A percentile compares a stretch with the other conserved stretches of the same genome.
Evolutionary conservation across 1,139 yeast genomes (phyloP).

Genomic region (Saccharomyces pastorianus): DNA sequence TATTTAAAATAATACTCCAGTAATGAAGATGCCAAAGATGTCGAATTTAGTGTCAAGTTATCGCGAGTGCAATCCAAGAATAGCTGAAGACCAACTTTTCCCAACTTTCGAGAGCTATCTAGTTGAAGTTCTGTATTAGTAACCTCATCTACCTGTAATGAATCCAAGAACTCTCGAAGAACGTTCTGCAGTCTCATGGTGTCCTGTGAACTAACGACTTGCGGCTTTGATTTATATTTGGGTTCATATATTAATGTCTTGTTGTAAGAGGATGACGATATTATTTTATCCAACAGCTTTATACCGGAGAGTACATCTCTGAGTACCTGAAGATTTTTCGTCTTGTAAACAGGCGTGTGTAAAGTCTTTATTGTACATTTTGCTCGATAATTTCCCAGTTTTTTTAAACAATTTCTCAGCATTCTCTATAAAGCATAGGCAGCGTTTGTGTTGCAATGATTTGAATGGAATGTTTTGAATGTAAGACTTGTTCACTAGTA

Average conservation of each 20-base stretch:
- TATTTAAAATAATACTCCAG: conserved; percentile 17
- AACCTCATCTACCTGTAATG: conserved; percentile 16
- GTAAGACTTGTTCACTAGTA: neutral
- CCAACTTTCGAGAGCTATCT: conserved; percentile 14
- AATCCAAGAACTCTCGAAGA: conserved; percentile 17
- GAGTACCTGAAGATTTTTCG: conserved; percentile 9
- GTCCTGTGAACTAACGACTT: conserved; percentile 19
- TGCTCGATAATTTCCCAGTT: neutral
- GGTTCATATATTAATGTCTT: conserved; percentile 19
- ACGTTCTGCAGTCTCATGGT: conserved; percentile 17
- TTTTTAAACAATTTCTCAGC: neutral
- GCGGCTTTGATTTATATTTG: conserved; percentile 22
- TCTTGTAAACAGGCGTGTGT: conserved; percentile 22
- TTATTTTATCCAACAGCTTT: conserved; percentile 16
- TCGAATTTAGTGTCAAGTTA: conserved; percentile 18
- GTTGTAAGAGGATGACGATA: conserved; percentile 17
- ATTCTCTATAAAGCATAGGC: neutral
- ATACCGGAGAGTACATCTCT: conserved; percentile 16
- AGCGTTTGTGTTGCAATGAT: neutral
- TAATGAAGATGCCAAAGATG: conserved; percentile 15
- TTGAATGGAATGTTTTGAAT: no score
- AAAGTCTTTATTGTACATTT: conserved; percentile 18
- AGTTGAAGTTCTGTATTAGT: conserved; percentile 4
- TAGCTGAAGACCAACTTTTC: conserved; percentile 23
- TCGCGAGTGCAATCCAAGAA: conserved; percentile 19